Percentiles rank a stretch among this genome's conserved stretches.
phyloP scores from a whole-genome alignment of 2,329 filamentous ascomycete genomes.

The Colletotrichum euphorbiae region DNA sequence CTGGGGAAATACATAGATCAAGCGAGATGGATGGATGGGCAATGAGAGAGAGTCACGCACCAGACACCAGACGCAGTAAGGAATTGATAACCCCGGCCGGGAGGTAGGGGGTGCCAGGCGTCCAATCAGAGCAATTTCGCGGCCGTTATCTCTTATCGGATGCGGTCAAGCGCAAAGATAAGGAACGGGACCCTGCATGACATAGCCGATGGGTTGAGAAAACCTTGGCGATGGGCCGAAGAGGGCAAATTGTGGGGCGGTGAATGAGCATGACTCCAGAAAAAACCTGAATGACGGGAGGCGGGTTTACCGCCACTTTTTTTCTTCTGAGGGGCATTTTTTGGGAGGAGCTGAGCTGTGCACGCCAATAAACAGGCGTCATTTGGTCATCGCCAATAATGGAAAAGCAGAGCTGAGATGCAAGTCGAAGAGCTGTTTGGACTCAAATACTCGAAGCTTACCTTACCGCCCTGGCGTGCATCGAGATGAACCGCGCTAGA shows the following conservation, averaged over 20 bases:
- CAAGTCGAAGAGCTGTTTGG: not conserved
- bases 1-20: conserved; percentile 14
- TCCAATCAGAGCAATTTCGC: not conserved
- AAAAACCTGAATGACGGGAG: conserved; percentile 30
- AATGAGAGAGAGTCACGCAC: conserved; percentile 37
- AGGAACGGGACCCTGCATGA: conserved; percentile 37
- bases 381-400: conserved; percentile 27
- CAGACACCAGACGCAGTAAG: conserved; percentile 8
- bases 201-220: conserved; percentile 27
- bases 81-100: conserved; percentile 17
- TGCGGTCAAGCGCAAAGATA: conserved; percentile 25
- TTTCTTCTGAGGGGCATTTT: not conserved
- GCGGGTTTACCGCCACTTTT: conserved; percentile 32
- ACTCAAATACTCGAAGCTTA: not conserved
- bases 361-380: conserved; percentile 22
- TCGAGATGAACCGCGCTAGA: conserved; percentile 34
- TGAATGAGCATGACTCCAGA: conserved; percentile 7
- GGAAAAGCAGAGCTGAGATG: conserved; percentile 15
- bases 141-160: conserved; percentile 36
- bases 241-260: conserved; percentile 25
- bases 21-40: conserved; percentile 26
- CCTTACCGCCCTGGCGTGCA: not conserved
- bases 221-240: conserved; percentile 16
- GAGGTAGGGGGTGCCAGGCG: not conserved
- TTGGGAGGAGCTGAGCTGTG: conserved; percentile 2